Conservation (phyloP, 371 early-diverging fungal genomes). For the Lichtheimia ramosa region DNA sequence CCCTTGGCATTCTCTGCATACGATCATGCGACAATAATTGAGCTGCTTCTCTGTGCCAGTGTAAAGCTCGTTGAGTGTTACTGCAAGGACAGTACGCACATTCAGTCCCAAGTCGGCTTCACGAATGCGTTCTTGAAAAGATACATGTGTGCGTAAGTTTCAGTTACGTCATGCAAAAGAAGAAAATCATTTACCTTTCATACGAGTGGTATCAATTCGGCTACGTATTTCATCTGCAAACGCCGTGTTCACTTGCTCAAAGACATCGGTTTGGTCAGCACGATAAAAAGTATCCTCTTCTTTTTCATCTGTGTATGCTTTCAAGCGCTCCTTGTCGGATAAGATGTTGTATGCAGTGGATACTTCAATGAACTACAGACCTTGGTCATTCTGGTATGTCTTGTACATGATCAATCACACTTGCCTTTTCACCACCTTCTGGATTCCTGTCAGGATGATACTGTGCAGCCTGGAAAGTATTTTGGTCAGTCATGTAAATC, state of each 20-base stretch:
- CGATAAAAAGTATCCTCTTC: conserved; percentile 84
- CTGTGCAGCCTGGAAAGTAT: conserved; percentile 70
- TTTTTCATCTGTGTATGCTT: conserved; percentile 80
- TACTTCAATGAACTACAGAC: conserved; percentile 84
- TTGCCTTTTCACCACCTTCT: conserved; percentile 42
- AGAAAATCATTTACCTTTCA: conserved; percentile 1
- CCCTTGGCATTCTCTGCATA: conserved; percentile 66
- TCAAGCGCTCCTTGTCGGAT: conserved; percentile 77
- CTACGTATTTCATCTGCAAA: conserved; percentile 80
- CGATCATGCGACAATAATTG: conserved; percentile 24
- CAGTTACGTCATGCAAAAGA: background rate
- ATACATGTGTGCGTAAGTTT: background rate
- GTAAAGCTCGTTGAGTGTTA: conserved; percentile 86
- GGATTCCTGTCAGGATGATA: conserved; percentile 94
- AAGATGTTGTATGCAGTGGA: conserved; percentile 95
- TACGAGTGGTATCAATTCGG: background rate
- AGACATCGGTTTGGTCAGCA: conserved; percentile 47
- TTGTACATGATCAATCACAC: background rate
- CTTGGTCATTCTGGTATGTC: conserved; percentile 19
- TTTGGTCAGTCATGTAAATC: background rate
- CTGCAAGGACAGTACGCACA: conserved; percentile 58
- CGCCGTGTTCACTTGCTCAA: conserved; percentile 71
- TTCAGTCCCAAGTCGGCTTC: conserved; percentile 65
- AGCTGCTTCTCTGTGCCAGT: conserved; percentile 45
- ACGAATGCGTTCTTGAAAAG: background rate